A percentile compares a stretch with the other conserved stretches of the same genome.
These are phyloP conservation scores for Arctium lappa DNA, from an alignment of 129 eudicot genomes.

Conservation along the genomic window DNA sequence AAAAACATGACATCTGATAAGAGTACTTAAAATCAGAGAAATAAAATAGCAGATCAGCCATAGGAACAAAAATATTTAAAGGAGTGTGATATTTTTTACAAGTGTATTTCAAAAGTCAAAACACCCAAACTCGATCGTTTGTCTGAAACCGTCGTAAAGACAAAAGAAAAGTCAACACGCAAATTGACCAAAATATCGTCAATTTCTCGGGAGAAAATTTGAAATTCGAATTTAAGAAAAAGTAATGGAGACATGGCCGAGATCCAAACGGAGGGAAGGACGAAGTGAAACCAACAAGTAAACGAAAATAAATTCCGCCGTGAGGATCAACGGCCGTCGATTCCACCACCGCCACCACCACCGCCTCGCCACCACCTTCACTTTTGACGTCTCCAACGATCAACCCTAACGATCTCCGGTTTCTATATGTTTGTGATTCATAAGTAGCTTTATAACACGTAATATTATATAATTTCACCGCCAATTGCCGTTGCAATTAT, in stretches of 20 bases:
- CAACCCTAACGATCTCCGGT: slow-evolving; percentile 10
- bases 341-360: slow-evolving; percentile 10
- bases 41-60: no score
- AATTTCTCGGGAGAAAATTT: not conserved
- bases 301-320: slow-evolving; percentile 20
- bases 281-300: slow-evolving; percentile 11
- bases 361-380: not conserved
- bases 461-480: slow-evolving; percentile 4
- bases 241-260: not conserved
- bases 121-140: not conserved
- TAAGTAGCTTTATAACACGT: not conserved
- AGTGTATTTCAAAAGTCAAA: not conserved
- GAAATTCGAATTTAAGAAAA: slow-evolving; percentile 8
- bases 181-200: slow-evolving; percentile 9
- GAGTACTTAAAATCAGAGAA: no score
- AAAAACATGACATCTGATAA: no score
- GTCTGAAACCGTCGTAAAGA: not conserved
- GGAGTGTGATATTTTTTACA: no score
- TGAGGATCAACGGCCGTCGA: slow-evolving; percentile 22
- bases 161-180: not conserved
- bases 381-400: not conserved
- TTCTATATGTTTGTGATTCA: not conserved
- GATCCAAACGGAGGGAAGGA: slow-evolving; percentile 8
- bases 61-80: no score
- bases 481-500: not conserved